Base-by-base conservation (phyloP, 2,329 filamentous ascomycete genomes). In the Aspergillus udagawae region DNA sequence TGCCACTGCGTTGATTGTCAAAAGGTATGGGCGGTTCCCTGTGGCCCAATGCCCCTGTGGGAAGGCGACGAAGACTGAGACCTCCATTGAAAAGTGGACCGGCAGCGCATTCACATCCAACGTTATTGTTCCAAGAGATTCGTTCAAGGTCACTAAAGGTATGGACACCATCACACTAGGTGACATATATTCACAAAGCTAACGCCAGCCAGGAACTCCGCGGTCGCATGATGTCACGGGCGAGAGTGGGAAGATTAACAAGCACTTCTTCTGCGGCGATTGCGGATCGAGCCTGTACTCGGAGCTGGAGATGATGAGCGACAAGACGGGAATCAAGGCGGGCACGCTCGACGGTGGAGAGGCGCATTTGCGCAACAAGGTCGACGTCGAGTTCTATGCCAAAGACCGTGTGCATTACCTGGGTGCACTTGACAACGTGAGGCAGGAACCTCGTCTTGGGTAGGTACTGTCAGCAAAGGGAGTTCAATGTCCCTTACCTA, bases 101-200 rank as follows among this genome's bases (percentile, higher is more conserved):
- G 82, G 82, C 42, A 73, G 79, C n/a, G 76, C 81, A 14, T 84
- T 78, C 65, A 83, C 82, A 32, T 79, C 81, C 64, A 85, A 84
- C 65, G 75, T 76, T 9, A 73, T 83, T 2, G 76, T 84, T 2
- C 74, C 80, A 3, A 75, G 78, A 17, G 66, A 67, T 8, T 68
- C 68, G 27, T 82, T 84, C 69, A 74, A 74, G 32, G 72, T 84
- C 25, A 81, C 76, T 51, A 79, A 82, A 64, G 82, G 79, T 77
- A 49, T 32, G 28, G 29, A 44, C 62, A 9, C 61, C 38, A 10
- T 20, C 5, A 23, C 10, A 6, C 14, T 17, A 38, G 14, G 14
- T 17, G 32, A 17, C 4, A 25, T 14, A 29, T 35, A 29, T 25
- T 20, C 17, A n/a, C 45, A 17, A 49, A n/a, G 42, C 21, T 27